phyloP scores from a whole-genome alignment of 1,139 yeast genomes.

The Saccharomycopsis crataegensis region DNA sequence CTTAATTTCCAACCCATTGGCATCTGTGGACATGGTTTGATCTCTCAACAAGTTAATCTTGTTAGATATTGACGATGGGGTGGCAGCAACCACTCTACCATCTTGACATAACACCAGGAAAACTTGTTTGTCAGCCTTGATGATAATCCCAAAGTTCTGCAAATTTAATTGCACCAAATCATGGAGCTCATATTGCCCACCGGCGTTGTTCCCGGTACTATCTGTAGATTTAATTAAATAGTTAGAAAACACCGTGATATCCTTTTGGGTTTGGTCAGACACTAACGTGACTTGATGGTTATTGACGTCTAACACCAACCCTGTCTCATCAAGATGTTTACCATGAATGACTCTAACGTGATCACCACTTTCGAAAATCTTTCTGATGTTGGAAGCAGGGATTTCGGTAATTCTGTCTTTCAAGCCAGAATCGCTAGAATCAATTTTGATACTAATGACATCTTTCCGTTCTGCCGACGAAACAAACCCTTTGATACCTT shows the following conservation, averaged over 20 bases:
- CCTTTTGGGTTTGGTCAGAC: constrained; percentile 82
- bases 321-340: constrained; percentile 87
- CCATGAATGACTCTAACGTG: constrained; percentile 93
- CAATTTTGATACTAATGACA: constrained; percentile 49
- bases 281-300: constrained; percentile 85
- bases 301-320: constrained; percentile 76
- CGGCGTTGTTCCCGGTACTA: constrained; percentile 48
- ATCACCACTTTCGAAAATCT: constrained; percentile 85
- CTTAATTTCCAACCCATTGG: constrained; percentile 73
- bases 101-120: constrained; percentile 79
- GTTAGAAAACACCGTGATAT: constrained; percentile 86
- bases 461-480: constrained; percentile 57
- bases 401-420: constrained; percentile 42
- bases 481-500: constrained; percentile 80
- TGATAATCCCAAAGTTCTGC: constrained; percentile 80
- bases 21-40: constrained; percentile 82
- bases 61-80: constrained; percentile 75
- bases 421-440: constrained; percentile 41
- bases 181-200: constrained; percentile 77
- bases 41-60: constrained; percentile 57
- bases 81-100: constrained; percentile 64
- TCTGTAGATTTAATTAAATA: constrained; percentile 76
- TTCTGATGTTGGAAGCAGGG: constrained; percentile 75
- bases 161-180: constrained; percentile 88
- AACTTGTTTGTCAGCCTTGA: constrained; percentile 81